Conservation (phyloP, 805 yeast species). For the Hanseniaspora meyeri region DNA sequence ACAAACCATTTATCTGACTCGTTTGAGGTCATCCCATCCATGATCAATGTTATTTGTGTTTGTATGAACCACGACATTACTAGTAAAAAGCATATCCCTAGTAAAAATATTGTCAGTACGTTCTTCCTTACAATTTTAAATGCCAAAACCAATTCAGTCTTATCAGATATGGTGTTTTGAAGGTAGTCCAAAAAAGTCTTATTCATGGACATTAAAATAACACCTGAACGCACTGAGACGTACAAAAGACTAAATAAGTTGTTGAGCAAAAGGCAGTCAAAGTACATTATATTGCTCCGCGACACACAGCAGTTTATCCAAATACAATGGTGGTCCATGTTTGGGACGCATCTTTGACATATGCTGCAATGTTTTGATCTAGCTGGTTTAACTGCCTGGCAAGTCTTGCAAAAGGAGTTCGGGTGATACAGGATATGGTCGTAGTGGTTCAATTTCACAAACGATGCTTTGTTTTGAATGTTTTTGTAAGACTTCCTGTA, state of each 20-base stretch:
- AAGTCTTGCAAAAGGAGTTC: constrained; percentile 40
- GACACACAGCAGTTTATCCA: constrained; percentile 73
- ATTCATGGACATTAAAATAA: constrained; percentile 10
- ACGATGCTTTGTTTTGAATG: constrained; percentile 14
- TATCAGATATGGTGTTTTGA: constrained; percentile 15
- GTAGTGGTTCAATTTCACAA: constrained; percentile 22
- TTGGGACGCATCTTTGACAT: constrained; percentile 50
- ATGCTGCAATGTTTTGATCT: constrained; percentile 63
- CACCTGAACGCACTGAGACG: constrained; percentile 29
- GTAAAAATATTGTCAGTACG: constrained; percentile 32
- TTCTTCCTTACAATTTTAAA: constrained; percentile 18
- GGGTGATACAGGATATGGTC: constrained; percentile 47
- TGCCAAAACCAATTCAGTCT: constrained; percentile 1
- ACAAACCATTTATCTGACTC: constrained; percentile 63
- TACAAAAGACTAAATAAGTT: constrained; percentile 37
- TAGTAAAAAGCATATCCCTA: constrained; percentile 35
- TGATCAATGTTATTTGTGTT: constrained; percentile 39
- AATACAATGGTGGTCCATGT: constrained; percentile 64
- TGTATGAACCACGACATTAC: constrained; percentile 35
- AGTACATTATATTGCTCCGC: constrained; percentile 47
- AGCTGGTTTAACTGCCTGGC: constrained; percentile 53
- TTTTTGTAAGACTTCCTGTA: constrained; percentile 17
- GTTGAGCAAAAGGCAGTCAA: constrained; percentile 40
- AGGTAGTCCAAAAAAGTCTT: constrained; percentile 8
- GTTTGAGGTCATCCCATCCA: constrained; percentile 62